These are phyloP conservation scores for Geotrichum bryndzae DNA, from an alignment of 1,139 yeast species.

Conservation along the genomic window DNA sequence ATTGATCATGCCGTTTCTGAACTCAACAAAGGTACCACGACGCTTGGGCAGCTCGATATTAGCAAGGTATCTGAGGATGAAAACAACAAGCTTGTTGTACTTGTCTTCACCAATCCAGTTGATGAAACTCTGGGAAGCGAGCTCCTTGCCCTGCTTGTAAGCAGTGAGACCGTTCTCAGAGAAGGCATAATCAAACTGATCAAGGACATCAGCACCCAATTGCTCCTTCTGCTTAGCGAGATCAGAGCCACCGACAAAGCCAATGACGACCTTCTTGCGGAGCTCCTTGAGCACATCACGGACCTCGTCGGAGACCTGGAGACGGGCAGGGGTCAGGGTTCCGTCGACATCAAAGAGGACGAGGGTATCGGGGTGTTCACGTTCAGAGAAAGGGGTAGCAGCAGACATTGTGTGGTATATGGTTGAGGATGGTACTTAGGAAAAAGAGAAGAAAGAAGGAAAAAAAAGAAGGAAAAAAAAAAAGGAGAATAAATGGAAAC, in stretches of 20 bases:
- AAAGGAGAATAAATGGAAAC: conserved; percentile 6
- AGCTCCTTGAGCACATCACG: conserved; percentile 60
- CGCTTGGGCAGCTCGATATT: conserved; percentile 76
- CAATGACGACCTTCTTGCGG: conserved; percentile 87
- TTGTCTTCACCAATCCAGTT: conserved; percentile 93
- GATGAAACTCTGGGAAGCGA: conserved; percentile 90
- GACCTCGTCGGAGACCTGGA: conserved; percentile 73
- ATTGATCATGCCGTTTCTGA: conserved; percentile 98
- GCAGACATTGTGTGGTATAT: conserved; percentile 13
- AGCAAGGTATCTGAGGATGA: conserved; percentile 76
- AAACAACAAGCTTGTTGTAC: conserved; percentile 82
- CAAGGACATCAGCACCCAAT: conserved; percentile 65
- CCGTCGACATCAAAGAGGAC: conserved; percentile 98
- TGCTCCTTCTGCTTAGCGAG: conserved; percentile 93
- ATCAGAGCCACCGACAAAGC: conserved; percentile 98
- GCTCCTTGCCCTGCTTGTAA: conserved; percentile 78
- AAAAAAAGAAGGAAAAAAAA: not conserved
- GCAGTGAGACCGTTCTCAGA: conserved; percentile 98
- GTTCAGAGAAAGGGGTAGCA: conserved; percentile 31
- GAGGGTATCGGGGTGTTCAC: conserved; percentile 37
- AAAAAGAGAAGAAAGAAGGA: not conserved
- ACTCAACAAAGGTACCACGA: conserved; percentile 95
- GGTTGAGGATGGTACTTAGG: not conserved
- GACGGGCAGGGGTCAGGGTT: conserved; percentile 96
- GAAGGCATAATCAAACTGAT: conserved; percentile 90